phyloP scores from a whole-genome alignment of 139 green algal species.

The Closterium sp. region DNA sequence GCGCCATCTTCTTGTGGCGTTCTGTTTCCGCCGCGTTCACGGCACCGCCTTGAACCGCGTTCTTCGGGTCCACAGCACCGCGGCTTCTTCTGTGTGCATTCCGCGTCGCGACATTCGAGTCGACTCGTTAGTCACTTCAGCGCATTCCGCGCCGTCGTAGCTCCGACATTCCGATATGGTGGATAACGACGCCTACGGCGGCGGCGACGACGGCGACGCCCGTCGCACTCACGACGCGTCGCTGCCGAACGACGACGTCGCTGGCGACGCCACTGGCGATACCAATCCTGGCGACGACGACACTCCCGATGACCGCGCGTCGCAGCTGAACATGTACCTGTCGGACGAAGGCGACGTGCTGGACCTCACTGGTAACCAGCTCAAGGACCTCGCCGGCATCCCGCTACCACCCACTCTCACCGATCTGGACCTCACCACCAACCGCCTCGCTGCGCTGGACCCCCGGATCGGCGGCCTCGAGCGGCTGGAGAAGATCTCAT shows the following conservation, averaged over 20 bases:
- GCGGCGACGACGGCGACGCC: neutral
- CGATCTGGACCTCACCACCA: conserved; percentile 46
- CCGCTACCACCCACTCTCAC: conserved; percentile 29
- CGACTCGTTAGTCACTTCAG: neutral
- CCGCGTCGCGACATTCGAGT: neutral
- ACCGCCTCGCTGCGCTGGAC: conserved; percentile 37
- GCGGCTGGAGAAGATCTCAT: conserved; percentile 27
- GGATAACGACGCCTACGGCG: neutral
- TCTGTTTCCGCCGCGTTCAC: too few relatives aligned
- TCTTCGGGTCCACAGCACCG: too few relatives aligned
- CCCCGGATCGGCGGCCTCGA: conserved; percentile 22
- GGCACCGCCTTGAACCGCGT: too few relatives aligned
- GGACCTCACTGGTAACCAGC: conserved; percentile 46
- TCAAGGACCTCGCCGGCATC: conserved; percentile 20
- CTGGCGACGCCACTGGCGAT: neutral
- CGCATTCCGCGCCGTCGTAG: neutral
- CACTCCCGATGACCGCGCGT: neutral
- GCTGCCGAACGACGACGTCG: neutral
- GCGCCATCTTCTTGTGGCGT: too few relatives aligned
- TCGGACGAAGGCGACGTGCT: conserved; percentile 31
- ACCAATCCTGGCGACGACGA: neutral
- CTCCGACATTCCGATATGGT: neutral
- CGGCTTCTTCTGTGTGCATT: too few relatives aligned
- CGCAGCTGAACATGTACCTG: conserved; percentile 19
- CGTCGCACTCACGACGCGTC: neutral